phyloP scores from a whole-genome alignment of 768 basidiomycete genomes.

The Collybia mongolica region DNA sequence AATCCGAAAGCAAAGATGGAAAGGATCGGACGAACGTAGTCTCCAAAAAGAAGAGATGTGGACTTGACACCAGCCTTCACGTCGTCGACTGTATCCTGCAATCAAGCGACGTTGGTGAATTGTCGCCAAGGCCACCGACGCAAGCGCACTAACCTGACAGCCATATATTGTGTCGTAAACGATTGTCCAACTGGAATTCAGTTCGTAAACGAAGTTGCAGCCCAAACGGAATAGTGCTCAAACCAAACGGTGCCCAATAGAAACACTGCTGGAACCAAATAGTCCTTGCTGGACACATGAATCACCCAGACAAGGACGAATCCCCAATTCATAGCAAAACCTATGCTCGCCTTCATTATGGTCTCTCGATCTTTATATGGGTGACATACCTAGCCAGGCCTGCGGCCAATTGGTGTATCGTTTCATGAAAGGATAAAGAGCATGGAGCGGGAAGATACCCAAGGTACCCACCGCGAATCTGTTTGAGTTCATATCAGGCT shows the following conservation, averaged over 20 bases:
- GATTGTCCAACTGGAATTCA: slow-evolving; percentile 7
- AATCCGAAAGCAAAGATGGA: slow-evolving; percentile 37
- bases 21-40: slow-evolving; percentile 40
- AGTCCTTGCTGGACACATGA: slow-evolving; percentile 9
- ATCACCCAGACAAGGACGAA: slow-evolving; percentile 16
- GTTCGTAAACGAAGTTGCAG: neutral
- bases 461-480: slow-evolving; percentile 18
- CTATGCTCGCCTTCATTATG: neutral
- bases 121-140: too few species aligned
- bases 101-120: too few species aligned
- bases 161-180: slow-evolving; percentile 12
- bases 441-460: slow-evolving; percentile 22
- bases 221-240: neutral
- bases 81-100: slow-evolving; percentile 42
- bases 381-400: slow-evolving; percentile 30
- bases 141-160: slow-evolving; percentile 8
- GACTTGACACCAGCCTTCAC: slow-evolving; percentile 52
- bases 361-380: too few species aligned
- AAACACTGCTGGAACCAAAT: neutral
- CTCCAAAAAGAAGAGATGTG: slow-evolving; percentile 52
- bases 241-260: slow-evolving; percentile 9
- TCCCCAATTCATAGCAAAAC: slow-evolving; percentile 26
- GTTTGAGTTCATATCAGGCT: too few species aligned
- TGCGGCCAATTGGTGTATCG: slow-evolving; percentile 41
- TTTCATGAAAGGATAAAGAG: slow-evolving; percentile 41